phyloP scores from a whole-genome alignment of 2,329 filamentous ascomycete genomes.

The Coleophoma eucalyptorum region DNA sequence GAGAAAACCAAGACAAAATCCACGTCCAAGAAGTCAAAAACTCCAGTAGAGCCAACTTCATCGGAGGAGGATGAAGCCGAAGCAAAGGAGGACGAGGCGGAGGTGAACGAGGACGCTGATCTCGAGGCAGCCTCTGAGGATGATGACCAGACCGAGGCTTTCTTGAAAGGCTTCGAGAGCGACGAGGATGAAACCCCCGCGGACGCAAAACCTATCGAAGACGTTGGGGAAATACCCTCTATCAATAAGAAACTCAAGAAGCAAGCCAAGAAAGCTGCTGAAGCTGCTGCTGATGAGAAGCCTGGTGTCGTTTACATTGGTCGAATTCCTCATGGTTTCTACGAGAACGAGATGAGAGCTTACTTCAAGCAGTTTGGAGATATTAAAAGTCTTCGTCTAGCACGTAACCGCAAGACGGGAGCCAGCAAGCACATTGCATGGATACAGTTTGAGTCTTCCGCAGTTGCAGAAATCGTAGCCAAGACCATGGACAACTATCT shows the following conservation, averaged over 20 bases:
- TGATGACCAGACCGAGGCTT: conserved; percentile 48
- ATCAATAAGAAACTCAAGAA: conserved; percentile 44
- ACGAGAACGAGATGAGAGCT: conserved; percentile 88
- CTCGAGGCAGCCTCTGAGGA: conserved; percentile 31
- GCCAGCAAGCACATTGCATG: conserved; percentile 93
- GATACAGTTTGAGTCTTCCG: conserved; percentile 74
- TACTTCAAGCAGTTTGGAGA: conserved; percentile 94
- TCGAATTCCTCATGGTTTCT: conserved; percentile 92
- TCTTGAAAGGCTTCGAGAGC: conserved; percentile 52
- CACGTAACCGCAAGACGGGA: conserved; percentile 88
- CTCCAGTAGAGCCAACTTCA: conserved; percentile 2
- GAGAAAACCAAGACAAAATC: conserved; percentile 27
- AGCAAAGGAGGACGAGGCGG: conserved; percentile 7
- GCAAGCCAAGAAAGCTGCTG: conserved; percentile 39
- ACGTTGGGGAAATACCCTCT: conserved; percentile 22
- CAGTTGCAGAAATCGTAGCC: conserved; percentile 86
- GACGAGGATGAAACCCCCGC: conserved; percentile 40
- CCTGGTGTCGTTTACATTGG: conserved; percentile 87
- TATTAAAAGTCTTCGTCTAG: conserved; percentile 74
- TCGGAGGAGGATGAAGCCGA: conserved; percentile 1
- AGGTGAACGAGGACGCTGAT: conserved; percentile 12
- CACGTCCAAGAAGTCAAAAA: conserved; percentile 10
- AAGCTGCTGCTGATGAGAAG: conserved; percentile 41
- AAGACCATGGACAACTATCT: conserved; percentile 98
- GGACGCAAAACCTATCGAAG: conserved; percentile 31